These are phyloP conservation scores for Gossypium sturtianum DNA, from an alignment of 345 rosid species.

Conservation along the genomic window DNA sequence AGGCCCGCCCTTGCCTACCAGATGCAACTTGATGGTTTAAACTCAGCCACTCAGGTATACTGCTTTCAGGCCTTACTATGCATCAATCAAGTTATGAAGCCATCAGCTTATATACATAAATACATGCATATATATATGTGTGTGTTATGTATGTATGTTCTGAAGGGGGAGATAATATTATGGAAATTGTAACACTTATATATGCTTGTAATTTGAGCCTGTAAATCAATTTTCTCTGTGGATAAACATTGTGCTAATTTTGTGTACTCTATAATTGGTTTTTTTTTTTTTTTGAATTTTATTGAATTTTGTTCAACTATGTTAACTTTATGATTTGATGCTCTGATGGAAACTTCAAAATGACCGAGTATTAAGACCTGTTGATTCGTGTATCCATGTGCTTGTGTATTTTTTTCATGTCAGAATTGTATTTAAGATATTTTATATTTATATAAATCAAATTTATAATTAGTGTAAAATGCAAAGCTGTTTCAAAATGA, in stretches of 20 bases:
- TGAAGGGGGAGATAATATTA: neutral
- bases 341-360: neutral
- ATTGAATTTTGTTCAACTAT: neutral
- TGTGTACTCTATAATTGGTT: neutral
- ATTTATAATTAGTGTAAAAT: no score
- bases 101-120: neutral
- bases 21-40: neutral
- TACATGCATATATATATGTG: no score
- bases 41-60: neutral
- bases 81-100: neutral
- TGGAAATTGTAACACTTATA: neutral
- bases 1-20: neutral
- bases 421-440: no score
- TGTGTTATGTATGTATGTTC: neutral
- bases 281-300: neutral
- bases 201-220: neutral
- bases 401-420: neutral
- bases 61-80: neutral
- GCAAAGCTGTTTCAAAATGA: no score
- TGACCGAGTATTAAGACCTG: neutral
- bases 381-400: neutral
- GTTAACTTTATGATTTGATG: neutral
- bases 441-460: no score
- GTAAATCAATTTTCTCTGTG: neutral
- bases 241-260: neutral